These are phyloP conservation scores for Xylariaceae sp. DNA, from an alignment of 2,329 filamentous ascomycete species.

Conservation along the genomic window DNA sequence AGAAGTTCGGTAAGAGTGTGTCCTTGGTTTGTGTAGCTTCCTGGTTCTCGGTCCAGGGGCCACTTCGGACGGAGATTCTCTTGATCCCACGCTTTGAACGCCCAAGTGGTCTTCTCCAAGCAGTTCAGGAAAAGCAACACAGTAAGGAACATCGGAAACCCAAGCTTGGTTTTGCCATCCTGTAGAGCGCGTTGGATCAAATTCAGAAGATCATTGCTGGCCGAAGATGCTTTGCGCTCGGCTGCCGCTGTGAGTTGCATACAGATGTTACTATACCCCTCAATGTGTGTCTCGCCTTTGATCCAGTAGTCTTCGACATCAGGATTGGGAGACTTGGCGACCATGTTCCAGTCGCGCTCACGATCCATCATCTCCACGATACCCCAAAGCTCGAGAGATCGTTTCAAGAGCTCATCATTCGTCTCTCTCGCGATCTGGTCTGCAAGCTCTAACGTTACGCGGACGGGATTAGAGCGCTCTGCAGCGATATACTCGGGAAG, in stretches of 20 bases:
- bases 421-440: constrained; percentile 45
- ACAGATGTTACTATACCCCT: constrained; percentile 60
- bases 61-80: constrained; percentile 57
- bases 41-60: constrained; percentile 59
- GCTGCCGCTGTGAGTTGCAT: constrained; percentile 64
- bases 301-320: constrained; percentile 45
- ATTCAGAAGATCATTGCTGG: constrained; percentile 56
- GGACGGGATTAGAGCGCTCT: constrained; percentile 60
- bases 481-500: constrained; percentile 56
- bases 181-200: constrained; percentile 61
- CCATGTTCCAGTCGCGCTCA: constrained; percentile 60
- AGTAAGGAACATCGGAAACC: constrained; percentile 61
- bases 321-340: constrained; percentile 44
- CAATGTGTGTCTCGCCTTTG: constrained; percentile 52
- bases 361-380: constrained; percentile 64
- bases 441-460: constrained; percentile 54
- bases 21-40: constrained; percentile 57
- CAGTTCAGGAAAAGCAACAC: constrained; percentile 63
- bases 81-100: constrained; percentile 67
- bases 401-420: constrained; percentile 53
- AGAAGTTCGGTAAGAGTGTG: constrained; percentile 57
- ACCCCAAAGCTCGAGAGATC: constrained; percentile 63
- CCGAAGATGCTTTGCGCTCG: constrained; percentile 60
- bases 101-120: constrained; percentile 67
- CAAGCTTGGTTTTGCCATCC: constrained; percentile 58